phyloP scores from a whole-genome alignment of 1,284 basidiomycete genomes.

The Malassezia sympodialis region DNA sequence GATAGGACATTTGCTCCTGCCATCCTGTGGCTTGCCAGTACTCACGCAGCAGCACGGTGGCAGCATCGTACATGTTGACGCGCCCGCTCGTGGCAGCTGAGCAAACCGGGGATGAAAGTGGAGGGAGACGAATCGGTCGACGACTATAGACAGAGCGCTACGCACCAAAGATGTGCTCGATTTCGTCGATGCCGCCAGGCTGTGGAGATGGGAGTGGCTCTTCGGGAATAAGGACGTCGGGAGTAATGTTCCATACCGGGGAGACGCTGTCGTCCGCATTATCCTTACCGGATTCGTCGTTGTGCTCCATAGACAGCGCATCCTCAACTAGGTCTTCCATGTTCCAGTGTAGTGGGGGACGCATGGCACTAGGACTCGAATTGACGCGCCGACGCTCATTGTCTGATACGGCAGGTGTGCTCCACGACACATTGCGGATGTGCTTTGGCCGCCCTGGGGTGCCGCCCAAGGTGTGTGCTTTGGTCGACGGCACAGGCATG shows the following conservation, averaged over 20 bases:
- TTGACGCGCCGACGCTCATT: conserved; percentile 2
- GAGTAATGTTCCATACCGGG: neutral
- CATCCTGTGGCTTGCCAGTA: conserved; percentile 85
- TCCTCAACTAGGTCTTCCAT: conserved; percentile 23
- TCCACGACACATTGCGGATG: neutral
- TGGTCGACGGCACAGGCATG: conserved; percentile 19
- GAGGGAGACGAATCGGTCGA: neutral
- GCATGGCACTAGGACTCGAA: conserved; percentile 8
- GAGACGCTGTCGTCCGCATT: neutral
- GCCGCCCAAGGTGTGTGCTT: neutral
- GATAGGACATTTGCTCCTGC: conserved; percentile 91
- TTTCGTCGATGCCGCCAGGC: conserved; percentile 39
- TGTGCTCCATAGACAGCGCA: conserved; percentile 21
- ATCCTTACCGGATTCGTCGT: neutral
- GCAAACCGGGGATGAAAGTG: neutral
- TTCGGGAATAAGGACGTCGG: conserved; percentile 8
- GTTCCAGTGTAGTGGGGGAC: conserved; percentile 36
- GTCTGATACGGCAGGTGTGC: neutral
- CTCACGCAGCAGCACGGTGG: conserved; percentile 67
- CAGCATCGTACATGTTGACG: conserved; percentile 41
- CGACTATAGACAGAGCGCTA: neutral
- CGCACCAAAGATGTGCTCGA: conserved; percentile 36
- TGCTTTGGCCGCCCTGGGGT: neutral
- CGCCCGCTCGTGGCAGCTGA: neutral
- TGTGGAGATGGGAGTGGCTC: conserved; percentile 27